A percentile compares a stretch with the other conserved stretches of the same genome.
phyloP scores from a whole-genome alignment of 83 land plant genomes.

The Picea mariana region DNA sequence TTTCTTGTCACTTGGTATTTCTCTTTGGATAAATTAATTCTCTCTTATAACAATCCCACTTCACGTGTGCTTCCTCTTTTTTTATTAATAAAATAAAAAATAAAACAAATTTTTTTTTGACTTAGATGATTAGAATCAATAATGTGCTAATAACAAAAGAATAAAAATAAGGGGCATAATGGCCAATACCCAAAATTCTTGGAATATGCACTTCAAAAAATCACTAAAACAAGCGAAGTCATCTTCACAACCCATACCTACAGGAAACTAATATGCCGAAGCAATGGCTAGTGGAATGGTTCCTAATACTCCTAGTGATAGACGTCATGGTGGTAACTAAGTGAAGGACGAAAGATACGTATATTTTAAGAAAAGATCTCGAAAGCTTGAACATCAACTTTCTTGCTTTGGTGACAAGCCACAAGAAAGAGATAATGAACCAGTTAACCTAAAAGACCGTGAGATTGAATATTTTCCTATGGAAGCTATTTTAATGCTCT shows the following conservation, averaged over 20 bases:
- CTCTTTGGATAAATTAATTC: too few relatives aligned
- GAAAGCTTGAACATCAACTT: slow-evolving; percentile 59
- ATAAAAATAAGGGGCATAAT: too few relatives aligned
- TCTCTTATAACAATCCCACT: too few relatives aligned
- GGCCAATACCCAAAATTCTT: not conserved
- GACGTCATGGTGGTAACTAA: not conserved
- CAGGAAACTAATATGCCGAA: slow-evolving; percentile 15
- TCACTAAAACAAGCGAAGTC: slow-evolving; percentile 18
- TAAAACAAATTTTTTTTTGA: too few relatives aligned
- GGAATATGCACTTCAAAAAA: not conserved
- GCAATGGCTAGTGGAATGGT: slow-evolving; percentile 9
- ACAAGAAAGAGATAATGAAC: slow-evolving; percentile 21
- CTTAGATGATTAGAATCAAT: too few relatives aligned
- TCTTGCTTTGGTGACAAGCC: slow-evolving; percentile 45
- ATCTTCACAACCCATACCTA: slow-evolving; percentile 45
- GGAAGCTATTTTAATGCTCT: slow-evolving; percentile 84
- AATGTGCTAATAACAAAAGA: too few relatives aligned
- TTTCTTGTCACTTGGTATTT: too few relatives aligned
- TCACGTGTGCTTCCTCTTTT: too few relatives aligned
- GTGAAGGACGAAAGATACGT: slow-evolving; percentile 38
- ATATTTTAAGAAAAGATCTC: slow-evolving; percentile 66
- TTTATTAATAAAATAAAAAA: too few relatives aligned
- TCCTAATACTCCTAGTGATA: not conserved
- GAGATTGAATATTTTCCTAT: slow-evolving; percentile 38
- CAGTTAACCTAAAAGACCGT: not conserved